Evolutionary conservation across 305 asterid species (phyloP).

Genomic region (Coffea humblotiana): DNA sequence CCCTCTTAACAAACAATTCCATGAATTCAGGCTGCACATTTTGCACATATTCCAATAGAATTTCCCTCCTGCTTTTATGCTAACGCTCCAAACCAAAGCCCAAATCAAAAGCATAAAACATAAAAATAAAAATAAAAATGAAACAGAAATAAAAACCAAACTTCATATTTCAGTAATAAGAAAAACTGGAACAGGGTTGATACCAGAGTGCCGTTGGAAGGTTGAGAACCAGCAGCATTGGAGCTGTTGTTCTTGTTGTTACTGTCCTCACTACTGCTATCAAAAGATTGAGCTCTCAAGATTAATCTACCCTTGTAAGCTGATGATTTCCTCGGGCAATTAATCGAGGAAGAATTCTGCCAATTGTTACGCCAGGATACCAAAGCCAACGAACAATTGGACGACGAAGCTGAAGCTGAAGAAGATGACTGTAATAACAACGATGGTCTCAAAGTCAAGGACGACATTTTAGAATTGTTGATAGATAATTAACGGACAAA

Average conservation of each 20-base stretch:
- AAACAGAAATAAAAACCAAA: conserved; percentile 1
- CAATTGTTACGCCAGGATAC: conserved; percentile 20
- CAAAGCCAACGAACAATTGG: conserved; percentile 32
- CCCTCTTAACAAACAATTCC: conserved; percentile 88
- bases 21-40: conserved; percentile 95
- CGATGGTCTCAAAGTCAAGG: conserved; percentile 53
- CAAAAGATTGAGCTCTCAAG: conserved; percentile 47
- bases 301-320: conserved; percentile 40
- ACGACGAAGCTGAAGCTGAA: conserved; percentile 37
- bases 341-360: conserved; percentile 35
- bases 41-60: conserved; percentile 90
- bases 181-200: not conserved
- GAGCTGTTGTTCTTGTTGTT: conserved; percentile 36
- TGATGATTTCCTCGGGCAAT: conserved; percentile 33
- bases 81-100: conserved; percentile 22
- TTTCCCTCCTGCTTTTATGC: conserved; percentile 82
- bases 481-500: not conserved
- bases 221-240: conserved; percentile 56
- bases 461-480: conserved; percentile 46
- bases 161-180: not conserved
- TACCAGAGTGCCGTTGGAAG: conserved; percentile 73
- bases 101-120: not conserved
- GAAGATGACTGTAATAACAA: conserved; percentile 36
- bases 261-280: conserved; percentile 19
- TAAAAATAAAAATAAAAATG: not conserved